Evolutionary conservation across 306 rosid species (phyloP), one percentile per base, ranked within the genome.

Genomic region (Cicer yamashitae): DNA sequence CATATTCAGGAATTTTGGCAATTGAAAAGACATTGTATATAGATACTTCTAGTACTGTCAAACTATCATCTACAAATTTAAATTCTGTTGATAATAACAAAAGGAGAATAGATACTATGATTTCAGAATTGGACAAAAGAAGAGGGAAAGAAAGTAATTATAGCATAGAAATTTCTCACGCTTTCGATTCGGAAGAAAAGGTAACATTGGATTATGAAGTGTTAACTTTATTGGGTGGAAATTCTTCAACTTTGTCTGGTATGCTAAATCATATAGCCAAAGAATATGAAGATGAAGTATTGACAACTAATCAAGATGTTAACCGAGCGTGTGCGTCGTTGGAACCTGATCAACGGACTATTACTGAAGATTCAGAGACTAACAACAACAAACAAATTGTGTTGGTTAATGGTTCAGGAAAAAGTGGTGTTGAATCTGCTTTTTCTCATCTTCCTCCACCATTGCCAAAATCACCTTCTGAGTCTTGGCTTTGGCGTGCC

Each of bases 401-500:
- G 34, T 47, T 75, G 70, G 85, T 56, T 25, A 80, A 60, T 75
- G 83, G 38, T 70, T 79, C 77, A 47, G 82, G 64, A 82, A 80
- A 70, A 54, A 63, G 40, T 9, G 30, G 74, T 73, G 39, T 81
- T 71, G 82, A 76, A 47, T 66, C 69, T 52, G 69, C 47, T 67
- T n/a, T 47, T 57, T 81, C 90, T 83, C 82, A 83, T 76, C 88
- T 76, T 63, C 90, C 90, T 6, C 99, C 92, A 44, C 96, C 99
- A 20, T 75, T 92, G 70, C 99, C 97, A 14, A 94, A 83, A 84
- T 92, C 99, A 9, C 99, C 99, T 57, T 88, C 97, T 0, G 96
- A 94, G 79, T 94, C 99, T 44, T 94, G 97, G 99, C 97, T 94
- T 58, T 89, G 93, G 93, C 90, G 89, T 8, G 86, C 96, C 11